Evolutionary conservation across 1,139 yeast species (phyloP).

Genomic region (Citeromyces hawaiiensis): DNA sequence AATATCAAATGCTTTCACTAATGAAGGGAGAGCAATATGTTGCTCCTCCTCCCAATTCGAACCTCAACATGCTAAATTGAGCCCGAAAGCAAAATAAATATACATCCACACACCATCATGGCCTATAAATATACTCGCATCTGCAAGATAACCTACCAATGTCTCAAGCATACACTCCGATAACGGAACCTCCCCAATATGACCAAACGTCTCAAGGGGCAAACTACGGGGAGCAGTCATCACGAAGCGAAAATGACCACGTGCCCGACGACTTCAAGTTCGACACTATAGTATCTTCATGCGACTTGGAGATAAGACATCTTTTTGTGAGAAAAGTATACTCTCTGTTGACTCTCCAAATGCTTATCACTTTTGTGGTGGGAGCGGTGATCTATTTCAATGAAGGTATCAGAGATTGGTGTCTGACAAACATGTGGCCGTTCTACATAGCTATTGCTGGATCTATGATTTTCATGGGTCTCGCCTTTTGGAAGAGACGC

Average conservation of each 20-base stretch:
- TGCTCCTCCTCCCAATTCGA: background rate
- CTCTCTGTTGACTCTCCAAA: constrained; percentile 52
- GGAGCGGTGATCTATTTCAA: constrained; percentile 42
- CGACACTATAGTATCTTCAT: constrained; percentile 63
- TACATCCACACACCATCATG: background rate
- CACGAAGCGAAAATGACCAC: constrained; percentile 15
- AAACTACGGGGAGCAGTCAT: background rate
- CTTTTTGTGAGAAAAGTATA: constrained; percentile 73
- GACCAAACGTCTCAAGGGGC: background rate
- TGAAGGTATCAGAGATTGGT: constrained; percentile 39
- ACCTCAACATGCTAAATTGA: background rate
- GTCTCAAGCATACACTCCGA: constrained; percentile 2
- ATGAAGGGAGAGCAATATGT: too few relatives aligned
- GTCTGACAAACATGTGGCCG: constrained; percentile 47
- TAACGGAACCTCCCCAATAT: constrained; percentile 3
- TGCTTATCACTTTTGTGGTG: constrained; percentile 45
- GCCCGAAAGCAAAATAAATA: too few relatives aligned
- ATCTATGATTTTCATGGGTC: constrained; percentile 48
- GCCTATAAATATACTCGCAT: background rate
- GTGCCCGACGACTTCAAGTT: constrained; percentile 78
- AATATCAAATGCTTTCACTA: too few relatives aligned
- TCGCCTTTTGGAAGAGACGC: constrained; percentile 43
- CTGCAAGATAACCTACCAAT: background rate
- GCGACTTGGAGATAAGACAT: constrained; percentile 65
- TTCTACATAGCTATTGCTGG: constrained; percentile 44